Conservation (phyloP, 176 grass and related monocot genomes). For the Oryza brachyantha region DNA sequence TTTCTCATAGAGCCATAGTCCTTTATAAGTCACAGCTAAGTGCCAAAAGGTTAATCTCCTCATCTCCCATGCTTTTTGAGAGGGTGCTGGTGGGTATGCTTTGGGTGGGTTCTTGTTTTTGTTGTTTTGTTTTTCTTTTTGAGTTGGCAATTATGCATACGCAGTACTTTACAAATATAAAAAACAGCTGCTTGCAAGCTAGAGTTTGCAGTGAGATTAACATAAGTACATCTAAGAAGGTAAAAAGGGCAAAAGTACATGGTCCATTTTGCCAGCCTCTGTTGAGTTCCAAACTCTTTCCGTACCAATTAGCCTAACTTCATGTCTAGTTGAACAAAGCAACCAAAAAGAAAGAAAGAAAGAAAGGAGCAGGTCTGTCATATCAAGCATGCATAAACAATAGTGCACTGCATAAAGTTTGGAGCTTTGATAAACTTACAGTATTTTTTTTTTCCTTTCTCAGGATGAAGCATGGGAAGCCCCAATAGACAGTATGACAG, state of each 20-base stretch:
- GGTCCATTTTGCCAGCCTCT: background rate
- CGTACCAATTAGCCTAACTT: background rate
- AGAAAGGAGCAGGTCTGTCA: background rate
- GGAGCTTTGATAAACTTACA: constrained; percentile 20
- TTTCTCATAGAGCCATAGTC: background rate
- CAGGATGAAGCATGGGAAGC: constrained; percentile 36
- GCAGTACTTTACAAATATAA: background rate
- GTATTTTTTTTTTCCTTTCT: background rate
- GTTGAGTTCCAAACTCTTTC: background rate
- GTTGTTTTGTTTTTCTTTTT: background rate
- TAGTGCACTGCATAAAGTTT: background rate
- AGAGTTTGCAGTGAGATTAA: background rate
- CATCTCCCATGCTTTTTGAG: constrained; percentile 1
- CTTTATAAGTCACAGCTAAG: constrained; percentile 7
- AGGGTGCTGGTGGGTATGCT: background rate
- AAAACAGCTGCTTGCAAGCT: background rate
- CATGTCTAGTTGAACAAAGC: background rate
- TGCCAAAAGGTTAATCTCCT: background rate
- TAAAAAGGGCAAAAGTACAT: background rate
- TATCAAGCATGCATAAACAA: background rate
- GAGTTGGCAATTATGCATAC: background rate
- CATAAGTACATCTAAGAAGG: background rate
- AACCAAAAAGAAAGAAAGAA: background rate
- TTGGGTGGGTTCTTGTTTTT: constrained; percentile 19
- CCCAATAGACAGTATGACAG: constrained; percentile 6